These are phyloP conservation scores for Kuraishia cidri DNA, from an alignment of 805 yeast genomes.

Conservation along the genomic window DNA sequence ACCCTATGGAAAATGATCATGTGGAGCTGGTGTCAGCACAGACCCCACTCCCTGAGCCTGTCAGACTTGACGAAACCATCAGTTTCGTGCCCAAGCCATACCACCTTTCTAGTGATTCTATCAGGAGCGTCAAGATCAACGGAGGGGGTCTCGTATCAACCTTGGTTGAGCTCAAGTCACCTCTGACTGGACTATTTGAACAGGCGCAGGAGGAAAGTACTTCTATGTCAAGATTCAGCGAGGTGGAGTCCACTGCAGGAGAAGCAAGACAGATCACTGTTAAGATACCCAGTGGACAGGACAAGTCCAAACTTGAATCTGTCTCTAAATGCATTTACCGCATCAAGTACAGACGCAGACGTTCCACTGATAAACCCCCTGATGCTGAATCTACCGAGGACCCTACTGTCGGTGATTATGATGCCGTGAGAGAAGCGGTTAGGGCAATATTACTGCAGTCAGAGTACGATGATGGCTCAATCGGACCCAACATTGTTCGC, in stretches of 20 bases:
- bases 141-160: neutral
- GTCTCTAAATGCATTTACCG: neutral
- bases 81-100: constrained; percentile 11
- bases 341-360: neutral
- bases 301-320: too few species aligned
- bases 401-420: constrained; percentile 13
- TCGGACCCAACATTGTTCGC: constrained; percentile 73
- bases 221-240: neutral
- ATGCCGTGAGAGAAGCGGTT: constrained; percentile 26
- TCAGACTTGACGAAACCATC: neutral
- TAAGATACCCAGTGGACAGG: neutral
- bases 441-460: constrained; percentile 19
- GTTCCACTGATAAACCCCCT: neutral
- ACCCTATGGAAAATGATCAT: constrained; percentile 5
- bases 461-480: constrained; percentile 56
- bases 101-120: constrained; percentile 9
- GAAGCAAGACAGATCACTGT: too few species aligned
- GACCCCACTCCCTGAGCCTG: neutral
- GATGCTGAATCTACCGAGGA: neutral
- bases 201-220: neutral
- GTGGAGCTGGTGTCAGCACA: neutral
- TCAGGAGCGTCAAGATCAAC: constrained; percentile 5
- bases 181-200: neutral
- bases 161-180: neutral
- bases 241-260: neutral